A percentile compares a stretch with the other conserved stretches of the same genome.
phyloP scores from a whole-genome alignment of 352 stramenopile species.

The Pythium plurisporium region DNA sequence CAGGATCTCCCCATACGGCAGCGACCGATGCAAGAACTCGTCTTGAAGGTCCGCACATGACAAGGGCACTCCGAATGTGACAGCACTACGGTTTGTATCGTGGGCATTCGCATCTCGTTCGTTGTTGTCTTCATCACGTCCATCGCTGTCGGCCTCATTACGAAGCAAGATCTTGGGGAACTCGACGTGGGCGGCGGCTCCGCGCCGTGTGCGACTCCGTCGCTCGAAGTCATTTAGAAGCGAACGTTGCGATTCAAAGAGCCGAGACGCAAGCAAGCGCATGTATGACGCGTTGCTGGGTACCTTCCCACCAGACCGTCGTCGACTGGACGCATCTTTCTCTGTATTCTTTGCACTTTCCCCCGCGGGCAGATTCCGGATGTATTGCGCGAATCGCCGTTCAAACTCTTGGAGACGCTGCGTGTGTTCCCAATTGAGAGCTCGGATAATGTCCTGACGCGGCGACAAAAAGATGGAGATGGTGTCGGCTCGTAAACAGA shows the following conservation, averaged over 20 bases:
- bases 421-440: slow-evolving; percentile 43
- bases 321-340: neutral
- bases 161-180: slow-evolving; percentile 47
- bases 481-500: slow-evolving; percentile 52
- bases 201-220: neutral
- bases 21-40: slow-evolving; percentile 35
- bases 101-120: neutral
- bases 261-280: slow-evolving; percentile 9
- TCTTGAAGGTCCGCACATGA: slow-evolving; percentile 43
- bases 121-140: slow-evolving; percentile 16
- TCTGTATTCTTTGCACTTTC: neutral
- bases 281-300: slow-evolving; percentile 14
- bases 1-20: slow-evolving; percentile 44
- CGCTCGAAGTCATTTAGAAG: neutral
- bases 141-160: neutral
- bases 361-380: neutral
- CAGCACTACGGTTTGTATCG: too few species aligned
- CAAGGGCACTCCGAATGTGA: too few species aligned
- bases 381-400: slow-evolving; percentile 31
- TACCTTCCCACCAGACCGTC: neutral
- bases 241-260: slow-evolving; percentile 13
- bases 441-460: slow-evolving; percentile 40
- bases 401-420: slow-evolving; percentile 40
- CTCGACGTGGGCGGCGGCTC: slow-evolving; percentile 21
- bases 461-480: slow-evolving; percentile 58